Conservation (phyloP, 2,329 filamentous ascomycete species). For the Sclerotiophoma versabilis region DNA sequence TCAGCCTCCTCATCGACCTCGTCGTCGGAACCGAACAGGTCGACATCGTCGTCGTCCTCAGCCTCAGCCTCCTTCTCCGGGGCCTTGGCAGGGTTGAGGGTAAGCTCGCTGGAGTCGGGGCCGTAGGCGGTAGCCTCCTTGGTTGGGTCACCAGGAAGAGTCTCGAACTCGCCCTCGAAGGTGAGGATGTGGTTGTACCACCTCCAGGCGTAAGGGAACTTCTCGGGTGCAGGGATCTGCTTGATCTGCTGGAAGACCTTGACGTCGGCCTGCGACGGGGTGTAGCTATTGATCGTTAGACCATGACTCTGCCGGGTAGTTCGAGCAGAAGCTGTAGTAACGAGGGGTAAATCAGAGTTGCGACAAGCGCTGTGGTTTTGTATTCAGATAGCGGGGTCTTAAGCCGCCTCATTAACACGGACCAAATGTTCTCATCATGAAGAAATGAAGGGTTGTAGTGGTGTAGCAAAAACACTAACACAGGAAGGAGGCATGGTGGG, state of each 20-base stretch:
- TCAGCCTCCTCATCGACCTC: conserved; percentile 72
- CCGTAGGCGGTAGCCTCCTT: conserved; percentile 91
- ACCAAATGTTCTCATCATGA: conserved; percentile 89
- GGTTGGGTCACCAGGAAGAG: conserved; percentile 87
- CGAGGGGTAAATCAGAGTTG: conserved; percentile 67
- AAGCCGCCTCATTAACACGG: conserved; percentile 95
- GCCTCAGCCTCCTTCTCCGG: conserved; percentile 66
- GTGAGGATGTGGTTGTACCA: conserved; percentile 99
- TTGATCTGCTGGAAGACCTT: conserved; percentile 90
- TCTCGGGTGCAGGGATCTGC: conserved; percentile 75
- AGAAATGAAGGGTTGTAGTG: conserved; percentile 43
- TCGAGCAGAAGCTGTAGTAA: conserved; percentile 22
- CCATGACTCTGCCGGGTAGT: conserved; percentile 20
- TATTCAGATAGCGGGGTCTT: conserved; percentile 89
- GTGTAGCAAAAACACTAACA: conserved; percentile 26
- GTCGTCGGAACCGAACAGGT: conserved; percentile 91
- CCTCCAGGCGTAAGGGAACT: conserved; percentile 92
- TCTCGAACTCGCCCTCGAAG: conserved; percentile 90
- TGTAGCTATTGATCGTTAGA: conserved; percentile 57
- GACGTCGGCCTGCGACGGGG: conserved; percentile 93
- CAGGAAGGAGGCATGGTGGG: conserved; percentile 30
- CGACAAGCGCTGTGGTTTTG: conserved; percentile 74
- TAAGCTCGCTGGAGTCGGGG: conserved; percentile 78
- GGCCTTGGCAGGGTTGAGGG: conserved; percentile 86
- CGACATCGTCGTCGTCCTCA: conserved; percentile 74